These are phyloP conservation scores for Gautieria morchelliformis DNA, from an alignment of 768 basidiomycete species.

Conservation along the genomic window DNA sequence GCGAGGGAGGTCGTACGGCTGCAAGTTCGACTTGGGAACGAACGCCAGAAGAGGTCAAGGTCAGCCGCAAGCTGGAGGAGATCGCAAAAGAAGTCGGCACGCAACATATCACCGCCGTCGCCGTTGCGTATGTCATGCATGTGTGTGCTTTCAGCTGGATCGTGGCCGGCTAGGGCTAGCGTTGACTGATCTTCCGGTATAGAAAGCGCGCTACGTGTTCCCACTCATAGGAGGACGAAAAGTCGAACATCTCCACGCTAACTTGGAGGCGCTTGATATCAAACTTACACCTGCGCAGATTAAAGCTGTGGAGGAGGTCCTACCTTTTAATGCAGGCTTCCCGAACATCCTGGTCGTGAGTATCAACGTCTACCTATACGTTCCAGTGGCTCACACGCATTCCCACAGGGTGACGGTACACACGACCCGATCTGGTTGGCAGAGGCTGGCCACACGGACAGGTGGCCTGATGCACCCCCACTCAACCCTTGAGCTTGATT, in stretches of 20 bases:
- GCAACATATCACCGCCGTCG: background rate
- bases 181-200: too few relatives aligned
- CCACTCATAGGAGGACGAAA: background rate
- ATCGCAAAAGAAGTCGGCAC: background rate
- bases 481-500: too few relatives aligned
- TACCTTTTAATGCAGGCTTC: background rate
- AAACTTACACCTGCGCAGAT: background rate
- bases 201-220: too few relatives aligned
- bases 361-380: too few relatives aligned
- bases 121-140: slow-evolving; percentile 7
- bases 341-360: background rate
- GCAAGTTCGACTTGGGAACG: slow-evolving; percentile 11
- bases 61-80: slow-evolving; percentile 22
- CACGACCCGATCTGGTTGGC: too few relatives aligned
- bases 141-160: background rate
- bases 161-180: too few relatives aligned
- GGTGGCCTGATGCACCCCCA: too few relatives aligned
- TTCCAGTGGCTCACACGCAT: too few relatives aligned
- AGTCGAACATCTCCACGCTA: background rate
- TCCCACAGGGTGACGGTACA: too few relatives aligned
- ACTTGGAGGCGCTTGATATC: background rate
- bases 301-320: background rate
- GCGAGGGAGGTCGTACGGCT: slow-evolving; percentile 16
- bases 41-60: background rate
- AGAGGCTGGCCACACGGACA: too few relatives aligned